Base-by-base conservation (phyloP, 1,284 basidiomycete species). In the Termitomyces sp. region DNA sequence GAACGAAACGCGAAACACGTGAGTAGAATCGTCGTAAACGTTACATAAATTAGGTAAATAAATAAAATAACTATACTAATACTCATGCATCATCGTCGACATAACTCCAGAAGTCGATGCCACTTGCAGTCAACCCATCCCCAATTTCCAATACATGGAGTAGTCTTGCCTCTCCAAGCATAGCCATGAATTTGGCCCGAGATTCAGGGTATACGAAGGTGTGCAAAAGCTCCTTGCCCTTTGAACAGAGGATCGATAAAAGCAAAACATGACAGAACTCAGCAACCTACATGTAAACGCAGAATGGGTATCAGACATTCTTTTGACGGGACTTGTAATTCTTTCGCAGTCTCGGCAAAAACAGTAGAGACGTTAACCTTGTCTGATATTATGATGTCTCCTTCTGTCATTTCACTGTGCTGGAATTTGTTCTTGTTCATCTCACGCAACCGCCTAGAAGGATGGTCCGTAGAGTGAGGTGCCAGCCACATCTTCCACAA, bases 201-300 rank as follows among this genome's bases (percentile, higher is more conserved):
- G 86, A 87, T 52, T 88, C 84, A 1, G 87, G 87, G 61, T 78
- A 89, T 37, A 87, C 66, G 61, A 89, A 88, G 1, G 74, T 67
- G 19, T 68, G 70, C 28, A 89, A 64, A 41, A 91, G 68, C 2
- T 77, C 68, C 26, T 73, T 68, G 41, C 76, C 77, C 87, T 90
- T 57, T 4, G 51, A 37, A 13, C 6, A 9, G 45, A 39, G 35
- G 28, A 10, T 42, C 38, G 55, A 28, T 57, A 47, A 44, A 44
- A 24, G 41, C 30, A 40, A 34, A 8, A 42, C 30, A 44, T 46
- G 8, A 42, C 31, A 43, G 13, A 5, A 24, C 11, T n/a, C n/a
- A n/a, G n/a, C 21, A 26, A 76, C 85, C 63, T 68, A 87, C 88
- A 66, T 89, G 79, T 54, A 66, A 66, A 14, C 72, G 73, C 14